These are phyloP conservation scores for Melocanna baccifera DNA, from an alignment of 176 grass and related monocot species.

Conservation along the genomic window DNA sequence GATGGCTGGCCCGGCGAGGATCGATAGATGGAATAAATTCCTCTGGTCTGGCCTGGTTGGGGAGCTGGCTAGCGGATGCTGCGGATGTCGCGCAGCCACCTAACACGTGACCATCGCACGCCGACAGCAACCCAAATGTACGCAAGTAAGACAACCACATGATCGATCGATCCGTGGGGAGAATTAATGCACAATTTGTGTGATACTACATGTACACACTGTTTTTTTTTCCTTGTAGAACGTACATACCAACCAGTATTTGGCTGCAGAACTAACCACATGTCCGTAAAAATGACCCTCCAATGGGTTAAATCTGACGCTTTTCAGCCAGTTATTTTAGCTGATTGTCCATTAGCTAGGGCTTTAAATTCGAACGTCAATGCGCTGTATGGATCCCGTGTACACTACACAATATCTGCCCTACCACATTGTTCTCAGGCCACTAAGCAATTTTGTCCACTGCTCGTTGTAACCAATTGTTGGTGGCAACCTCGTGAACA, in stretches of 20 bases:
- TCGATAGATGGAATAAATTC: conserved; percentile 22
- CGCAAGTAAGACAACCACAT: background rate
- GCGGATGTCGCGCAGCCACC: conserved; percentile 14
- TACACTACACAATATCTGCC: too few relatives aligned
- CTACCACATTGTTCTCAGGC: too few relatives aligned
- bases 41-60: conserved; percentile 13
- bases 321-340: background rate
- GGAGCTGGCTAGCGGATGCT: conserved; percentile 29
- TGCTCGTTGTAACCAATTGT: too few relatives aligned
- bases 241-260: background rate
- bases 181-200: background rate
- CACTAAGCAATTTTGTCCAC: too few relatives aligned
- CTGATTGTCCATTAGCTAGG: too few relatives aligned
- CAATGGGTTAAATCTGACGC: background rate
- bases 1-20: background rate
- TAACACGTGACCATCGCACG: conserved; percentile 11
- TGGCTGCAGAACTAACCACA: background rate
- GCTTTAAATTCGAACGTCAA: background rate
- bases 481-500: too few relatives aligned
- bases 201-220: background rate
- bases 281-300: background rate
- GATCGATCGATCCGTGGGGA: background rate
- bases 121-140: background rate
- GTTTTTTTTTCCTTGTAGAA: background rate
- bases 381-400: background rate